Evolutionary conservation across 352 stramenopile genomes (phyloP), one percentile per base, ranked within the genome.

Genomic region (Synura sp.): DNA sequence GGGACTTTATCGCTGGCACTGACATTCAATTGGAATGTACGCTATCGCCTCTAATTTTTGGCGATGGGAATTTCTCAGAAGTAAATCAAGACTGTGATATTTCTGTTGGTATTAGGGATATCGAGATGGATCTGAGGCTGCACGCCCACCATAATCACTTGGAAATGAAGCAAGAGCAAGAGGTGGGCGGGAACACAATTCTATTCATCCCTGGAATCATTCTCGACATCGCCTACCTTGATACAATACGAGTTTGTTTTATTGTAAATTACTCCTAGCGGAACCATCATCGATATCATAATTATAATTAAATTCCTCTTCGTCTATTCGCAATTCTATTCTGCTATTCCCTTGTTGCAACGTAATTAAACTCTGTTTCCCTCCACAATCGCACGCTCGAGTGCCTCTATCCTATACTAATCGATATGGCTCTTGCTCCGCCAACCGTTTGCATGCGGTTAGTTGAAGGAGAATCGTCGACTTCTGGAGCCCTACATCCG

Each of bases 91-190:
- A n/a, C 42, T 19, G 19, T 55, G 42, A 19, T 19, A n/a, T n/a
- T 55, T n/a, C 42, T 19, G 42, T 55, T 19, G 42, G 42, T 55
- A 55, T 55, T 55, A 55, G 92, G 81, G 87, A 93, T 36, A 90
- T 97, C n/a, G 93, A 98, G 80, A 95, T 93, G 49, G 91, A 96
- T 78, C 82, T 98, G 22, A 90, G 92, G 63, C 83, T 93, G 49
- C 89, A 95, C 53, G 90, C 94, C 29, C 90, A 95, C 80, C 91
- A 88, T 14, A 33, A 44, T 17, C 33, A 55, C 27, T 25, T 79
- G 32, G 31, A 32, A 42, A 87, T 94, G 76, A 87, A 94, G 82
- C 86, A 95, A 69, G 87, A 15, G 75, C 15, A 36, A 22, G 0
- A 17, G 19, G 29, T 34, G 33, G 25, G 74, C 55, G 25, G 53